Evolutionary conservation across 2,329 filamentous ascomycete species (phyloP).

Genomic region (Pseudogymnoascus sp.): DNA sequence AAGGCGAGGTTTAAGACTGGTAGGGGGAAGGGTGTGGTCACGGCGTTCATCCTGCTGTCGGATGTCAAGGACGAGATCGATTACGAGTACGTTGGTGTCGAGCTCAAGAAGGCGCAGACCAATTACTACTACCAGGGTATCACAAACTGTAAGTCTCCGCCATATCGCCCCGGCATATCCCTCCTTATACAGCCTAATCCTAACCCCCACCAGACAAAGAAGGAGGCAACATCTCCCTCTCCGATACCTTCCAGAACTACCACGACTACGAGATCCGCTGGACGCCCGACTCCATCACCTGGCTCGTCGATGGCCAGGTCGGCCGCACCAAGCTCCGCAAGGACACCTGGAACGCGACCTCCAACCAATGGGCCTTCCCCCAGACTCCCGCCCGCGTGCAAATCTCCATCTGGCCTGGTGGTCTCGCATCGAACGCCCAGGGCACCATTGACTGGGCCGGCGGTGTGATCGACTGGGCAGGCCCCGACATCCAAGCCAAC

Average conservation of each 20-base stretch:
- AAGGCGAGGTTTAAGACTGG: slow-evolving; percentile 78
- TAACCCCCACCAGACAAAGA: slow-evolving; percentile 57
- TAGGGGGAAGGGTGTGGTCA: slow-evolving; percentile 83
- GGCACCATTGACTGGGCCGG: slow-evolving; percentile 91
- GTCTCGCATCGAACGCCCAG: slow-evolving; percentile 66
- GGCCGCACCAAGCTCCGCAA: slow-evolving; percentile 67
- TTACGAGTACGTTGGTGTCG: slow-evolving; percentile 84
- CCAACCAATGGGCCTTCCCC: slow-evolving; percentile 77
- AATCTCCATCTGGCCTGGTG: slow-evolving; percentile 93
- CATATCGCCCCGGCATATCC: slow-evolving; percentile 16
- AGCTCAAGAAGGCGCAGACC: slow-evolving; percentile 72
- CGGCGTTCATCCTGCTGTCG: slow-evolving; percentile 89
- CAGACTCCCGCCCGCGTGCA: slow-evolving; percentile 88
- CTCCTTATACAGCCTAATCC: slow-evolving; percentile 19
- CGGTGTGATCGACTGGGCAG: slow-evolving; percentile 81
- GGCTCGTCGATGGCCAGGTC: slow-evolving; percentile 76
- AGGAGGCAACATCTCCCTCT: slow-evolving; percentile 59
- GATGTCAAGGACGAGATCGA: slow-evolving; percentile 98
- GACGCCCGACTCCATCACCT: slow-evolving; percentile 78
- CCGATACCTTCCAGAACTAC: slow-evolving; percentile 67
- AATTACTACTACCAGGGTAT: slow-evolving; percentile 98
- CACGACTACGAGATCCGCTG: slow-evolving; percentile 93
- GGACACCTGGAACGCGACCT: slow-evolving; percentile 79
- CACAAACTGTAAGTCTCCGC: slow-evolving; percentile 71
- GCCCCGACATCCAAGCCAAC: slow-evolving; percentile 67